Base-by-base conservation (phyloP, 2,329 filamentous ascomycete genomes). In the Pseudogymnoascus pannorum region DNA sequence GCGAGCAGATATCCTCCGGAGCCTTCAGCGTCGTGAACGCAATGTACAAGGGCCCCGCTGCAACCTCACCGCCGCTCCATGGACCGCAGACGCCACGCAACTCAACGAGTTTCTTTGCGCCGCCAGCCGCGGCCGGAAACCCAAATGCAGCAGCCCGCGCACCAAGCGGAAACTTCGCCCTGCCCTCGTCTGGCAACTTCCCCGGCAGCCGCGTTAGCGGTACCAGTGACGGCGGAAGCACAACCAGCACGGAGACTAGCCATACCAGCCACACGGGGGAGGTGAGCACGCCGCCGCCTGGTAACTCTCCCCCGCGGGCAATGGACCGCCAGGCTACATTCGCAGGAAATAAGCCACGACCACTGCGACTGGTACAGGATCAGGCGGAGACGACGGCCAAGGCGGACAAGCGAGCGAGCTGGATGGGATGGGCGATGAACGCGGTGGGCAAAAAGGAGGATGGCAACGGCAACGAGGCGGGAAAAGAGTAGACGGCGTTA, bases 281-380 rank as follows among this genome's bases (percentile, higher is more conserved):
- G n/a, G 78, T 82, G 8, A 78, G 79, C 70, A 83, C 80, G 20
- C 81, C 82, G 67, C 71, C 66, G 14, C 70, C 73, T 2, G 77
- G 70, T 66, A 73, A 75, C 59, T 86, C 75, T 66, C 83, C 83
- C 26, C 84, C 84, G 14, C 78, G 84, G 9, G 72, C 73, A 54
- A 36, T 38, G 33, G 70, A 86, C 69, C 83, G 84, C 72, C 77
- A 78, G 63, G 83, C 80, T 36, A 84, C 81, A 1, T 84, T 83
- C 61, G 83, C 82, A 3, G 85, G 85, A 48, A 87, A 87, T 70
- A 94, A 94, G 75, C 86, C 95, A 62, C 83, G 92, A 35, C 93
- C 93, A 5, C 78, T 99, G 66, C 83, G 93, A 14, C 80, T 99
- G 29, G 92, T 97, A 54, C 89, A 94, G 75, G 91, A 96, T 76